Percentiles rank a stretch among this genome's conserved stretches.
phyloP scores from a whole-genome alignment of 1,139 yeast species.

The Geotrichum restrictum region DNA sequence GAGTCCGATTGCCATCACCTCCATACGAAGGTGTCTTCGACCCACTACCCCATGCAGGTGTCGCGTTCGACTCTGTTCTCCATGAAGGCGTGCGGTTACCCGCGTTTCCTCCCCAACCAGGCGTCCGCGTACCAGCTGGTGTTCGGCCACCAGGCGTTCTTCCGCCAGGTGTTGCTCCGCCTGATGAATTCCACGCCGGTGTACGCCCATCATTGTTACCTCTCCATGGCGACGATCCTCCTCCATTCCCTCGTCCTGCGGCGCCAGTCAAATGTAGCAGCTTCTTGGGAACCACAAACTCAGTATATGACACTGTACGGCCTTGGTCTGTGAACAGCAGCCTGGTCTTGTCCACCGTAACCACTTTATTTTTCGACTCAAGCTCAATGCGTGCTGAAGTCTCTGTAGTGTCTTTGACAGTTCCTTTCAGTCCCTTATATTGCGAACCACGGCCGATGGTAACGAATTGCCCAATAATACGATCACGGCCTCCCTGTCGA shows the following conservation, averaged over 20 bases:
- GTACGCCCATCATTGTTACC: constrained; percentile 33
- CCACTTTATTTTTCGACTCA: constrained; percentile 85
- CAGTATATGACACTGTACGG: constrained; percentile 69
- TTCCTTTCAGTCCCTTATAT: constrained; percentile 91
- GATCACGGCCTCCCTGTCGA: constrained; percentile 68
- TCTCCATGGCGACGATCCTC: constrained; percentile 26
- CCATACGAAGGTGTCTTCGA: constrained; percentile 44
- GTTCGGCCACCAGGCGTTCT: constrained; percentile 43
- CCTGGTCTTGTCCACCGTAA: constrained; percentile 76
- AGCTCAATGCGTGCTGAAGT: constrained; percentile 86
- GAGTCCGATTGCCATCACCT: constrained; percentile 41
- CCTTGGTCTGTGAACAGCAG: constrained; percentile 67
- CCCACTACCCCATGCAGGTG: constrained; percentile 46
- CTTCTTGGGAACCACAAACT: constrained; percentile 58
- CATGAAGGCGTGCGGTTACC: constrained; percentile 50
- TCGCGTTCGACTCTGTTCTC: constrained; percentile 32
- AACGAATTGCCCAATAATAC: constrained; percentile 75
- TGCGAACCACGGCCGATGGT: constrained; percentile 81
- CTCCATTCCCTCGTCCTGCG: constrained; percentile 26
- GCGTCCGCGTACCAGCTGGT: constrained; percentile 51
- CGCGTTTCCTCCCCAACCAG: constrained; percentile 47
- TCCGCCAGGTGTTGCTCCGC: constrained; percentile 31
- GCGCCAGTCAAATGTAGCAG: constrained; percentile 28
- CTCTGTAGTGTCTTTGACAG: constrained; percentile 89
- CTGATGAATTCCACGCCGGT: constrained; percentile 32